Evolutionary conservation across 768 basidiomycete species (phyloP), one percentile per base, ranked within the genome.

Genomic region (Vishniacozyma victoriae): DNA sequence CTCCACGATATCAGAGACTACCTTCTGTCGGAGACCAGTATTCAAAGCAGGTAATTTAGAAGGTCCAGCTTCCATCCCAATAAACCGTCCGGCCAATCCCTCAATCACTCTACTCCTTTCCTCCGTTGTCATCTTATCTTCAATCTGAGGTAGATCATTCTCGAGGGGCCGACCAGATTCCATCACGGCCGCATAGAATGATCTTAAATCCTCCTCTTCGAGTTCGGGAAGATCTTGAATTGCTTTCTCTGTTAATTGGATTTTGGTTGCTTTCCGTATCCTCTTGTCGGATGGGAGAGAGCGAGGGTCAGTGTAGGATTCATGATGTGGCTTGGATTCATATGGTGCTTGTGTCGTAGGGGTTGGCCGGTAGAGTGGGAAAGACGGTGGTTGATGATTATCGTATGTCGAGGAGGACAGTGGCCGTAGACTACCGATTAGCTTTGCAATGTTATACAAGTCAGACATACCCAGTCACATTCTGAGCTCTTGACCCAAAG

Each of bases 1-100:
- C 81, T 60, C 84, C 85, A 54, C 0, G 35, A 27, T 52, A 33
- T 37, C 25, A 47, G 9, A 62, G 39, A 26, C 40, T 16, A 4
- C 40, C 41, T 31, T 16, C 37, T 35, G 31, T 33, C 11, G 31
- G n/a, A 33, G 11, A 33, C 9, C 31, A 9, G n/a, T n/a, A 33
- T 13, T 25, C 35, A 13, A 41, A 4, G 4, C 7, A 16, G 9
- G 22, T 22, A 14, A 46, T n/a, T 23, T 24, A 20, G 29, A 24
- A 27, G 23, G 27, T 12, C 5, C 22, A 19, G 38, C 22, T n/a
- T 33, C 23, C 3, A 18, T 6, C 20, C 39, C 37, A 18, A 13
- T 39, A 20, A 4, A 15, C 14, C 6, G 19, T 40, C 16, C 23
- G n/a, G 19, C 40, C 38, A 15, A 46, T 13, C 6, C 29, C 16